A percentile compares a stretch with the other conserved stretches of the same genome.
Evolutionary conservation across 805 yeast species (phyloP).

Genomic region (Wickerhamomyces pijperi): DNA sequence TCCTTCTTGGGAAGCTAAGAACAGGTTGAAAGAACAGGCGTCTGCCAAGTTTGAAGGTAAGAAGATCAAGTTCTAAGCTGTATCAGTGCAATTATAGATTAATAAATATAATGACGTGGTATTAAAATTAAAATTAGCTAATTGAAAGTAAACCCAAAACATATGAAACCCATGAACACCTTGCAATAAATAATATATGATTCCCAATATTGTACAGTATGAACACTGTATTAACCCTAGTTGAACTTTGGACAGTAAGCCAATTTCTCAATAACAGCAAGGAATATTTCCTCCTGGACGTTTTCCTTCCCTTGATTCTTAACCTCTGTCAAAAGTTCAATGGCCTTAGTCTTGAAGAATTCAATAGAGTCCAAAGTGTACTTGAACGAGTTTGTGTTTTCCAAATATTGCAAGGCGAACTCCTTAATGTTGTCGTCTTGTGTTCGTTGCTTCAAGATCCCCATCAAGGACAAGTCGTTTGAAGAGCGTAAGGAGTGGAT

Average conservation of each 20-base stretch:
- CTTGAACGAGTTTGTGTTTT: conserved; percentile 15
- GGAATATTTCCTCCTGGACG: neutral
- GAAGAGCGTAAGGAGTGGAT: conserved; percentile 46
- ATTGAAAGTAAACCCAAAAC: too few relatives aligned
- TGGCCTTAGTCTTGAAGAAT: conserved; percentile 6
- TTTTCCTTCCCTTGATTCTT: neutral
- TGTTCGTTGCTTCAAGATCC: conserved; percentile 44
- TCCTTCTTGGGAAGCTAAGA: conserved; percentile 98
- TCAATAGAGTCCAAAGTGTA: conserved; percentile 9
- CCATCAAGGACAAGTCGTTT: conserved; percentile 29
- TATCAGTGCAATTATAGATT: too few relatives aligned
- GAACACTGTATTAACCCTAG: too few relatives aligned
- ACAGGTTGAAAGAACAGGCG: conserved; percentile 53
- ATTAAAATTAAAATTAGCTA: too few relatives aligned
- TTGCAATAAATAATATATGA: too few relatives aligned
- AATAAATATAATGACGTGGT: too few relatives aligned
- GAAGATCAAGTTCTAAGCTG: conserved; percentile 61
- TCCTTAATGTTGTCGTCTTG: conserved; percentile 36
- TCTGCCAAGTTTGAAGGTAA: conserved; percentile 72
- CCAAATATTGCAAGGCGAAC: conserved; percentile 38
- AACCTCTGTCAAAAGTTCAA: neutral
- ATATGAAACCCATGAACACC: too few relatives aligned
- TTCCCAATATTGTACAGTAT: too few relatives aligned
- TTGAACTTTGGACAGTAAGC: neutral
- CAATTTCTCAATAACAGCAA: neutral